Evolutionary conservation across 345 rosid genomes (phyloP), one percentile per base, ranked within the genome.

Genomic region (Kernera saxatilis): DNA sequence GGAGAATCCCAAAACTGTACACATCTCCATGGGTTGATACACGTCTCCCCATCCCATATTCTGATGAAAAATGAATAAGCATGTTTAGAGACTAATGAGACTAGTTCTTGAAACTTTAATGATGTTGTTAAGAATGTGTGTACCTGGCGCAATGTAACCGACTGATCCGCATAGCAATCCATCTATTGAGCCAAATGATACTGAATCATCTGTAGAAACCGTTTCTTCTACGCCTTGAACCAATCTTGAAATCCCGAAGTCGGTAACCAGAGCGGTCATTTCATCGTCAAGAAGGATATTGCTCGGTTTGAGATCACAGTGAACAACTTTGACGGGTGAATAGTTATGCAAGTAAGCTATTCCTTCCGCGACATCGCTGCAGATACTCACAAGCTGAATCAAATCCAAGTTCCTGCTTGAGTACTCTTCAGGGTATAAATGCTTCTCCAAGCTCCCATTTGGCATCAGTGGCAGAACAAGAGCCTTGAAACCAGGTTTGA

Each of bases 101-200:
- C 17, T 43, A 41, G 3, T 19, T 6, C 12, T 21, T 62, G 17
- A 10, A 27, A 54, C 1, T 29, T 33, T 36, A 52, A 21, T 14
- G 6, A 41, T 5, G 27, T 17, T 46, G 26, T 30, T 3, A 4
- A 64, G 46, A 19, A 59, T 21, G 6, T 21, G 6, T 33, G 59
- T 87, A 89, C 97, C 99, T 10, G 99, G 99, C 9, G 99, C 90
- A 15, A 94, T 89, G 67, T 94, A 94, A 73, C 99, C 99, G 0
- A 89, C 79, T 39, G 97, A 91, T 69, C 99, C 97, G 11, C 96
- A 85, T 53, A 94, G 58, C 70, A 88, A 70, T 51, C 93, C 88
- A 73, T 88, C 93, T 4, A 87, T 78, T 19, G 97, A 94, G 77
- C 67, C 80, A 70, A 79, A 84, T 63, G 97, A 85, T 25, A 72